Conservation (phyloP, 2,329 filamentous ascomycete species). For the Arthrobotrys pseudoclavata region DNA sequence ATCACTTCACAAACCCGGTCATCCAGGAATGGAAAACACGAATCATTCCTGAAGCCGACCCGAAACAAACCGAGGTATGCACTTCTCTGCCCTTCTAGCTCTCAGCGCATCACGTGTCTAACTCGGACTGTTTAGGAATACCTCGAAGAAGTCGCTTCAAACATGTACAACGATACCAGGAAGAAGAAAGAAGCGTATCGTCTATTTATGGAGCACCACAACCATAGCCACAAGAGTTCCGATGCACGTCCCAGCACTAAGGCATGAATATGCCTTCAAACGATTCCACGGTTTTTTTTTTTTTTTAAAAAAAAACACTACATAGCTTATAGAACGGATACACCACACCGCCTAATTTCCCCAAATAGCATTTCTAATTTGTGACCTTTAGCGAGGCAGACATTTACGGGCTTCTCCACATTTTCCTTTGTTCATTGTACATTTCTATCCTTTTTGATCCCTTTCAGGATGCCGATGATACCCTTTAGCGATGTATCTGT, state of each 20-base stretch:
- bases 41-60: slow-evolving; percentile 51
- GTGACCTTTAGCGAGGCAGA: slow-evolving; percentile 26
- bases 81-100: neutral
- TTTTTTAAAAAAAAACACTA: neutral
- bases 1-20: slow-evolving; percentile 55
- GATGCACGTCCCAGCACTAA: slow-evolving; percentile 3
- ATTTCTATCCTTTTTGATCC: slow-evolving; percentile 43
- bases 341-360: slow-evolving; percentile 9
- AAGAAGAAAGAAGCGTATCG: slow-evolving; percentile 53
- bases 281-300: neutral
- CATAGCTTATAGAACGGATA: slow-evolving; percentile 1
- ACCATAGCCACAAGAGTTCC: slow-evolving; percentile 53
- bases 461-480: slow-evolving; percentile 48
- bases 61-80: slow-evolving; percentile 57
- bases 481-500: slow-evolving; percentile 40
- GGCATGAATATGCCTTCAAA: slow-evolving; percentile 11
- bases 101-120: slow-evolving; percentile 11
- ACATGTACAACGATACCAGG: slow-evolving; percentile 30
- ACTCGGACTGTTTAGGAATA: slow-evolving; percentile 33
- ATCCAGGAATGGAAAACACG: slow-evolving; percentile 57
- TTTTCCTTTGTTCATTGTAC: slow-evolving; percentile 38
- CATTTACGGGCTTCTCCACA: neutral
- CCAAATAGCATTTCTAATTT: neutral
- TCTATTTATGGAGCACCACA: slow-evolving; percentile 56
- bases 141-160: slow-evolving; percentile 46